Evolutionary conservation across 345 rosid species (phyloP).

Genomic region (rapeseed (Brassica napus)): DNA sequence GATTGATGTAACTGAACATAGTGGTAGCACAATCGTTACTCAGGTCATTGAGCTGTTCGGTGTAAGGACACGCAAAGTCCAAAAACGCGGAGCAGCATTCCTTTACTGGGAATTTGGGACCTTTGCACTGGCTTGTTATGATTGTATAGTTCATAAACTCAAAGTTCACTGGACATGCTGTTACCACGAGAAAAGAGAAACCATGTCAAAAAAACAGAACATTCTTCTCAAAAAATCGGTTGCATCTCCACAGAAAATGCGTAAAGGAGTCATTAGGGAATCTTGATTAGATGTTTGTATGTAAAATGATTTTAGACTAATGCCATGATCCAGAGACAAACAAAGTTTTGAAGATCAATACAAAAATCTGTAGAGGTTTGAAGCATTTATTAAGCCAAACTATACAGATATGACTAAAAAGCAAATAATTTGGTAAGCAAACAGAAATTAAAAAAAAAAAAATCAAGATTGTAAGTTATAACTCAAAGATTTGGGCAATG

Average conservation of each 20-base stretch:
- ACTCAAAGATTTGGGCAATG: slow-evolving; percentile 1
- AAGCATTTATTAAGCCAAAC: background rate
- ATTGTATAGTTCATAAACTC: slow-evolving; percentile 58
- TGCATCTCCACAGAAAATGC: background rate
- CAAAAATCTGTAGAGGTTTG: background rate
- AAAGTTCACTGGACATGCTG: slow-evolving; percentile 67
- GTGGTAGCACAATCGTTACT: slow-evolving; percentile 53
- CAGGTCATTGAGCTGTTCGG: slow-evolving; percentile 47
- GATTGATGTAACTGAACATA: slow-evolving; percentile 70
- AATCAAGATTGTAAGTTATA: slow-evolving; percentile 10
- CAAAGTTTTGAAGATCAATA: background rate
- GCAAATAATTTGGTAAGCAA: background rate
- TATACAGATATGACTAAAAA: slow-evolving; percentile 3
- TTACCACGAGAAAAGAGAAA: slow-evolving; percentile 1
- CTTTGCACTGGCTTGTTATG: slow-evolving; percentile 58
- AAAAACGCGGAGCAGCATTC: slow-evolving; percentile 55
- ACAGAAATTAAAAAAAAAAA: background rate
- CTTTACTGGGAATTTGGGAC: slow-evolving; percentile 51
- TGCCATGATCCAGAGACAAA: background rate
- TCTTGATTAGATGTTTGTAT: background rate
- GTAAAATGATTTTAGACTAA: background rate
- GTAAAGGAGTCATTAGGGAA: background rate
- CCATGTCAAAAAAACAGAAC: slow-evolving; percentile 14
- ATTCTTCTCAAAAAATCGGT: background rate
- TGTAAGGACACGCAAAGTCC: slow-evolving; percentile 68